Evolutionary conservation across 495 filamentous ascomycete species (phyloP).

Genomic region (Neurospora sublineolata): DNA sequence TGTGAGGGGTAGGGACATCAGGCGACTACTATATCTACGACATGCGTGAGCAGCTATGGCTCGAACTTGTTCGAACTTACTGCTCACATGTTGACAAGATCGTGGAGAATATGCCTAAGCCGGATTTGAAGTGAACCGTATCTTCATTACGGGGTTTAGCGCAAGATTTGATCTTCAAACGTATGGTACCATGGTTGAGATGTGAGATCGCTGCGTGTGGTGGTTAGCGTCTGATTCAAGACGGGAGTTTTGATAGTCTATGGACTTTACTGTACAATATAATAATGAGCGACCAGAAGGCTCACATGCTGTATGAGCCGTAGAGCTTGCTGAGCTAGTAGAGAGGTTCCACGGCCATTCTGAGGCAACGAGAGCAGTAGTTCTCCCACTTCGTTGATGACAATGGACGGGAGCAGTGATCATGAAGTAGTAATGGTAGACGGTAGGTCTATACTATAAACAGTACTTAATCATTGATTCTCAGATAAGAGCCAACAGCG

Average conservation of each 20-base stretch:
- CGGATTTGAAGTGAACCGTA: not conserved
- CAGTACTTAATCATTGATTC: not conserved
- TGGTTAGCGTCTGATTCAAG: not conserved
- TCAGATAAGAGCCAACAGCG: not conserved
- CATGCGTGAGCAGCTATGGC: not conserved
- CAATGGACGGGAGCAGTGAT: not conserved
- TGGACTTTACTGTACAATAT: not conserved
- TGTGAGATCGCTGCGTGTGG: not conserved
- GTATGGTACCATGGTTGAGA: not conserved
- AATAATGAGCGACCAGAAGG: not conserved
- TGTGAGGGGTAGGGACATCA: not conserved
- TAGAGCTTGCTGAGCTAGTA: not conserved
- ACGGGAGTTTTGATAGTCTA: not conserved
- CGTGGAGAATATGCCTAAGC: not conserved
- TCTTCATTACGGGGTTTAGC: not conserved
- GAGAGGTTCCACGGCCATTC: not conserved
- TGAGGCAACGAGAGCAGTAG: not conserved
- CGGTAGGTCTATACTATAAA: not conserved
- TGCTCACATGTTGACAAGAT: not conserved
- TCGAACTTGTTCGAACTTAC: not conserved
- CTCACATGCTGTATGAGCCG: not conserved
- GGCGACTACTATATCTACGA: not conserved
- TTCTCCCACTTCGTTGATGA: not conserved
- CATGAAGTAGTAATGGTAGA: not conserved
- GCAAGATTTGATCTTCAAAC: not conserved